These are phyloP conservation scores for Saturnispora mendoncae DNA, from an alignment of 805 yeast genomes.

Conservation along the genomic window DNA sequence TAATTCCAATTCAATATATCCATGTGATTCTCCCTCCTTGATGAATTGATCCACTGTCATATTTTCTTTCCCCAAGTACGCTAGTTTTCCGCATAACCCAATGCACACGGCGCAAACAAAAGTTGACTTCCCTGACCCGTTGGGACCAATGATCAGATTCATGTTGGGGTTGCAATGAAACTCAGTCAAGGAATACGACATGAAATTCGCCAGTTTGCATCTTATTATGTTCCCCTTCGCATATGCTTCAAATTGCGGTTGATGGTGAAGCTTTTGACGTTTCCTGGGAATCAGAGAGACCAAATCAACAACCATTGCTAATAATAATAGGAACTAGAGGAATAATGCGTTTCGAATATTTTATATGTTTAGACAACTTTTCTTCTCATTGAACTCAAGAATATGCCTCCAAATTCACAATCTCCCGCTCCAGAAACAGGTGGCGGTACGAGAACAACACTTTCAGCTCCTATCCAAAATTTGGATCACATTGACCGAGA, in stretches of 20 bases:
- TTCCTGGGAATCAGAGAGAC: conserved; percentile 2
- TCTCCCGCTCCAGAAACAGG: background rate
- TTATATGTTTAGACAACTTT: background rate
- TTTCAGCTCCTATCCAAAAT: conserved; percentile 23
- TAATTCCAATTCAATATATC: conserved; percentile 43
- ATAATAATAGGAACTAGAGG: background rate
- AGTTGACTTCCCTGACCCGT: conserved; percentile 93
- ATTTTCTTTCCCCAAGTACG: conserved; percentile 59
- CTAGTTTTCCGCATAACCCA: conserved; percentile 76
- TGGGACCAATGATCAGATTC: conserved; percentile 92
- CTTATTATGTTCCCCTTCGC: conserved; percentile 41
- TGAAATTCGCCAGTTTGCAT: conserved; percentile 51
- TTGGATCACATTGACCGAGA: conserved; percentile 26
- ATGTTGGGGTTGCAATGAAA: conserved; percentile 73
- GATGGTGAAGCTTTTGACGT: conserved; percentile 1
- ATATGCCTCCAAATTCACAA: conserved; percentile 3
- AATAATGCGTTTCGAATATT: conserved; percentile 1
- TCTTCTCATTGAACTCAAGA: background rate
- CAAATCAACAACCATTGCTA: conserved; percentile 2
- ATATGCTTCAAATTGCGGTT: conserved; percentile 25
- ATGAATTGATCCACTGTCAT: conserved; percentile 58
- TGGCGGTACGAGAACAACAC: conserved; percentile 15
- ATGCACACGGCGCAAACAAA: conserved; percentile 87
- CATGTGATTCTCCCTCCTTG: conserved; percentile 48
- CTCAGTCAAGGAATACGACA: conserved; percentile 61